Percentiles rank a stretch among this genome's conserved stretches.
These are phyloP conservation scores for Metschnikowia amazonensis DNA, from an alignment of 805 yeast species.

Conservation along the genomic window DNA sequence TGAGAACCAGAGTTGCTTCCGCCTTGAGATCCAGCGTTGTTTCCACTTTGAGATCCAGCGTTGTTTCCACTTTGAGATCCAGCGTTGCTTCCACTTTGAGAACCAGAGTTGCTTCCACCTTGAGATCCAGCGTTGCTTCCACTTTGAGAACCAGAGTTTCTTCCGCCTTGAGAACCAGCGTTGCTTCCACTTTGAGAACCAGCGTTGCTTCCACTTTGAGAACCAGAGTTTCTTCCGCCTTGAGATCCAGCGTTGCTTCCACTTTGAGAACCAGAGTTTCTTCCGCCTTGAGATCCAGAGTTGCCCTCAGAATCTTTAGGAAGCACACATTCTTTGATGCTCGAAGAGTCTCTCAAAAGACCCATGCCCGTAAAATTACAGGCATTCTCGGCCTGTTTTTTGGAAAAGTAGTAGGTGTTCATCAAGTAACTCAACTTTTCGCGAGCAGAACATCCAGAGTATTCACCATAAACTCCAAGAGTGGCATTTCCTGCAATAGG, in stretches of 20 bases:
- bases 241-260: slow-evolving; percentile 2
- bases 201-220: background rate
- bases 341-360: no score
- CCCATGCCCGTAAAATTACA: background rate
- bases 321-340: background rate
- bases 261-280: background rate
- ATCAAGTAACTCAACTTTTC: background rate
- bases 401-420: background rate
- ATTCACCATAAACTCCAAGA: slow-evolving; percentile 31
- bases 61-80: background rate
- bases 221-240: no score
- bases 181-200: background rate
- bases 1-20: no score
- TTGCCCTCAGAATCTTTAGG: no score
- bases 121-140: background rate
- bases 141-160: background rate
- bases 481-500: slow-evolving; percentile 39
- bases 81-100: no score
- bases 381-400: background rate
- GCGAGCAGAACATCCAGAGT: background rate
- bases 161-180: slow-evolving; percentile 1
- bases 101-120: background rate
- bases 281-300: slow-evolving; percentile 14
- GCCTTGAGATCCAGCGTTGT: no score
- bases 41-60: background rate